phyloP scores from a whole-genome alignment of 225 moss, liverwort and hornwort species.

The Antitrichia curtipendula region DNA sequence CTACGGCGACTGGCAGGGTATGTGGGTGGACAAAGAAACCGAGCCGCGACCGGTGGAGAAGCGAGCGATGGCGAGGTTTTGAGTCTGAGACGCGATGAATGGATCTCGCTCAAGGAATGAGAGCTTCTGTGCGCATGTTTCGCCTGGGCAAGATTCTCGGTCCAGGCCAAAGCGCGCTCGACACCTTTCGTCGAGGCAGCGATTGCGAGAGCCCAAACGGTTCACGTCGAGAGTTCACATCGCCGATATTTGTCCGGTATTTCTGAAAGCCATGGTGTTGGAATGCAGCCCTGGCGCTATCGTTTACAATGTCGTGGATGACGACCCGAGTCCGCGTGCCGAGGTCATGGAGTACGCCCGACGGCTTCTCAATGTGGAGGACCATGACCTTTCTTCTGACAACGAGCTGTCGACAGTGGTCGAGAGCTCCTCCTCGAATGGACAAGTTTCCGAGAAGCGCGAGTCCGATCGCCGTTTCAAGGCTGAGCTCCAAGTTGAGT shows the following conservation, averaged over 20 bases:
- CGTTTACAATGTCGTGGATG: slow-evolving; percentile 70
- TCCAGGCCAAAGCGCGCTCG: slow-evolving; percentile 36
- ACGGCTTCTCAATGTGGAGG: slow-evolving; percentile 12
- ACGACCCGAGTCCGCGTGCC: slow-evolving; percentile 52
- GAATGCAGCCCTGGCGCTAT: neutral
- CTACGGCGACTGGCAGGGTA: slow-evolving; percentile 68
- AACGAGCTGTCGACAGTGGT: neutral
- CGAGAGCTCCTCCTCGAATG: neutral
- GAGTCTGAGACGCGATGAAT: slow-evolving; percentile 59
- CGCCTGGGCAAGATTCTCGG: slow-evolving; percentile 75
- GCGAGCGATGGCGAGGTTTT: slow-evolving; percentile 33
- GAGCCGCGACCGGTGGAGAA: slow-evolving; percentile 33
- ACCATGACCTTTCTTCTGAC: neutral
- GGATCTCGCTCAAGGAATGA: slow-evolving; percentile 24
- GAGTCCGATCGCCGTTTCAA: slow-evolving; percentile 37
- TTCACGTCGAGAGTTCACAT: slow-evolving; percentile 67
- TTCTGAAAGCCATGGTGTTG: slow-evolving; percentile 39
- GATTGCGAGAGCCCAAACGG: slow-evolving; percentile 22
- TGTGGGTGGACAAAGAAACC: slow-evolving; percentile 53
- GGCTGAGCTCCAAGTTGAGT: slow-evolving; percentile 39
- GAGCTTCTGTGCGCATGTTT: slow-evolving; percentile 43
- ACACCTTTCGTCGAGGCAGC: slow-evolving; percentile 16
- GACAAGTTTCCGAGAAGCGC: slow-evolving; percentile 32
- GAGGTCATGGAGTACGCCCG: slow-evolving; percentile 45
- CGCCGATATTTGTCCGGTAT: slow-evolving; percentile 48